phyloP scores from a whole-genome alignment of 2,329 filamentous ascomycete species.

The Hypoxylon sp. region DNA sequence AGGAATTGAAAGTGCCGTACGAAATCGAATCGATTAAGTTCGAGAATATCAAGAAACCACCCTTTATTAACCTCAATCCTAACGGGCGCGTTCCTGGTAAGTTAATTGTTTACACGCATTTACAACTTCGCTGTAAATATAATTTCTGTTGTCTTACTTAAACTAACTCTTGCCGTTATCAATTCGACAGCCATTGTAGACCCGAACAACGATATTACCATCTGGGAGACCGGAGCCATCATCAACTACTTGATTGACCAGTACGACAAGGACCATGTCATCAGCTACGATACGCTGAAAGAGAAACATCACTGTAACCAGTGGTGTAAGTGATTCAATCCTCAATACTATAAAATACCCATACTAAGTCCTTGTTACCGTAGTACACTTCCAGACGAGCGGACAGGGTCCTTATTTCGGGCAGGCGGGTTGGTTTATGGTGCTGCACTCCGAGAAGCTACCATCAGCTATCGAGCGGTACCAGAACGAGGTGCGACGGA shows the following conservation, averaged over 20 bases:
- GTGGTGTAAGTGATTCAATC: conserved; percentile 39
- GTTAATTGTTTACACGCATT: no score
- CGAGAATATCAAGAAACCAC: conserved; percentile 36
- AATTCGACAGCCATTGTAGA: conserved; percentile 21
- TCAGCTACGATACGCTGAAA: conserved; percentile 21
- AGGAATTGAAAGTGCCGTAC: conserved; percentile 41
- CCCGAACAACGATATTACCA: conserved; percentile 23
- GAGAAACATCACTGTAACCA: conserved; percentile 42
- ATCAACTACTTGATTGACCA: conserved; percentile 15
- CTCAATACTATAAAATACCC: background rate
- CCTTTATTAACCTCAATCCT: conserved; percentile 36
- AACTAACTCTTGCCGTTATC: no score
- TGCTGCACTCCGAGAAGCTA: conserved; percentile 40
- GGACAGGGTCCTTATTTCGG: conserved; percentile 53
- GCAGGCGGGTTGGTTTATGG: conserved; percentile 34
- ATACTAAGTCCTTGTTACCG: conserved; percentile 20
- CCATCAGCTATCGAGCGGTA: conserved; percentile 45
- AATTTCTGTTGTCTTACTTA: no score
- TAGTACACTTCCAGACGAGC: conserved; percentile 52
- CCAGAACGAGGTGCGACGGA: conserved; percentile 42
- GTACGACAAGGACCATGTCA: background rate
- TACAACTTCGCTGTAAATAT: no score
- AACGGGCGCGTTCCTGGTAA: conserved; percentile 31
- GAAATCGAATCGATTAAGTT: conserved; percentile 33
- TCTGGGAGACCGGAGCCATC: conserved; percentile 34